Percentiles rank a stretch among this genome's conserved stretches.
Conservation (phyloP, 345 rosid genomes). For the Brassica carinata region DNA sequence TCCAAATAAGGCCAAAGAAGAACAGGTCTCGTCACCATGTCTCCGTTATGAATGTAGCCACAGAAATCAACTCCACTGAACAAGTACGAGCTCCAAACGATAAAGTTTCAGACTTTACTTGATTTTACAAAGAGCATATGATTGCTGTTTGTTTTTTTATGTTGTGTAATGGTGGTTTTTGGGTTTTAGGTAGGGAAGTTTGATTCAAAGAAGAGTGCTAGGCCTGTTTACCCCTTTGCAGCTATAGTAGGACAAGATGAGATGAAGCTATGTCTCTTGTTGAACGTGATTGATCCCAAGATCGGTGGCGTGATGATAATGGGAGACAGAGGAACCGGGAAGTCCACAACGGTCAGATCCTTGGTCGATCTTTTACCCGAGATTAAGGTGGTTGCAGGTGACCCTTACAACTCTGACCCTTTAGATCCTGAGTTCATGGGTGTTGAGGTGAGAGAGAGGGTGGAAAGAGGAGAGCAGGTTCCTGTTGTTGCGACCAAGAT, state of each 20-base stretch:
- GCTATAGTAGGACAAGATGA: slow-evolving; percentile 99
- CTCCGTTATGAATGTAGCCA: slow-evolving; percentile 72
- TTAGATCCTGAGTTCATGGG: slow-evolving; percentile 95
- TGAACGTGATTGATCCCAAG: slow-evolving; percentile 96
- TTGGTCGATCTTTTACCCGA: slow-evolving; percentile 88
- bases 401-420: slow-evolving; percentile 93
- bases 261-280: slow-evolving; percentile 91
- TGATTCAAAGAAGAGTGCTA: slow-evolving; percentile 71
- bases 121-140: background rate
- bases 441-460: slow-evolving; percentile 70
- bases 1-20: slow-evolving; percentile 53
- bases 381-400: slow-evolving; percentile 79
- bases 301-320: slow-evolving; percentile 98
- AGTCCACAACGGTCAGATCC: slow-evolving; percentile 91
- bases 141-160: slow-evolving; percentile 6
- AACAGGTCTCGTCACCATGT: slow-evolving; percentile 56
- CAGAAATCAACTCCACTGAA: slow-evolving; percentile 66
- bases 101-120: slow-evolving; percentile 18
- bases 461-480: slow-evolving; percentile 61
- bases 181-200: slow-evolving; percentile 57
- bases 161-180: slow-evolving; percentile 9
- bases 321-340: slow-evolving; percentile 98
- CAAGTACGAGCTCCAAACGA: slow-evolving; percentile 47
- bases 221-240: slow-evolving; percentile 95
- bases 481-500: slow-evolving; percentile 59